These are phyloP conservation scores for Globisporangium carolinianum DNA, from an alignment of 352 stramenopile genomes.

Conservation along the genomic window DNA sequence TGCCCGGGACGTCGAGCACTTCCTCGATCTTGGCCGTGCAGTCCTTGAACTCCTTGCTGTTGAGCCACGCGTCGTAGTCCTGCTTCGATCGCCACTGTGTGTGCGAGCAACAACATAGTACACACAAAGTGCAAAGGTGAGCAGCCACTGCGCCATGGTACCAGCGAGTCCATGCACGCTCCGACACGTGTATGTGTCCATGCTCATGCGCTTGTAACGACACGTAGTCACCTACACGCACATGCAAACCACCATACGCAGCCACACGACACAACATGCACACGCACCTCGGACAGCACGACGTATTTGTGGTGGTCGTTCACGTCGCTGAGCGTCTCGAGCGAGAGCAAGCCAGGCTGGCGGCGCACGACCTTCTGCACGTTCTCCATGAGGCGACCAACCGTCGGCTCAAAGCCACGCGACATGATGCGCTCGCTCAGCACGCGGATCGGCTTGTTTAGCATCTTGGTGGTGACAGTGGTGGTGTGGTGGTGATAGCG, in stretches of 20 bases:
- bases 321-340: conserved; percentile 77
- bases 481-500: too few species aligned
- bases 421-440: conserved; percentile 82
- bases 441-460: conserved; percentile 61
- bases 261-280: too few species aligned
- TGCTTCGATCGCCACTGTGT: conserved; percentile 71
- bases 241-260: neutral
- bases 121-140: neutral
- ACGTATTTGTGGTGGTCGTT: conserved; percentile 87
- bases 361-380: conserved; percentile 68
- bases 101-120: neutral
- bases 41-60: conserved; percentile 70
- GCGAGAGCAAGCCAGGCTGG: conserved; percentile 68
- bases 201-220: conserved; percentile 3
- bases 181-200: neutral
- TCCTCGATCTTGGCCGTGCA: conserved; percentile 85
- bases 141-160: neutral
- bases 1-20: conserved; percentile 78
- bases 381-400: conserved; percentile 75
- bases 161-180: neutral
- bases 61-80: conserved; percentile 74
- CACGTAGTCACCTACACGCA: neutral
- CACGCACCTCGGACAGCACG: conserved; percentile 67
- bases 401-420: conserved; percentile 76
- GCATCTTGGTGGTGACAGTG: conserved; percentile 14